A percentile compares a stretch with the other conserved stretches of the same genome.
These are phyloP conservation scores for Diaporthe australafricana DNA, from an alignment of 2,329 filamentous ascomycete genomes.

Conservation along the genomic window DNA sequence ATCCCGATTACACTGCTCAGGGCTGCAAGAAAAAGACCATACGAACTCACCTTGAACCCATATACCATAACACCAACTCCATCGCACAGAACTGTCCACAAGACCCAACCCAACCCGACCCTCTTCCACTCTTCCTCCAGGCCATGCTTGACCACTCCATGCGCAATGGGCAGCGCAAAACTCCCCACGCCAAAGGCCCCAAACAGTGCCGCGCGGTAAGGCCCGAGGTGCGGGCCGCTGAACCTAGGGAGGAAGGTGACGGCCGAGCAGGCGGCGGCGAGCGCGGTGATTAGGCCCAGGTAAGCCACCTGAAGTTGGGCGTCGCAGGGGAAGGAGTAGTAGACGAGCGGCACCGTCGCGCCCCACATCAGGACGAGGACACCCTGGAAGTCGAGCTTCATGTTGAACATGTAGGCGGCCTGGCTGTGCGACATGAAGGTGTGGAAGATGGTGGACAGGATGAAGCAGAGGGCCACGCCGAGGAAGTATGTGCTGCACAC, in stretches of 20 bases:
- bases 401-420: slow-evolving; percentile 60
- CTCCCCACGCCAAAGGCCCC: slow-evolving; percentile 52
- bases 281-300: slow-evolving; percentile 47
- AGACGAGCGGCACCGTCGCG: slow-evolving; percentile 68
- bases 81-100: slow-evolving; percentile 52
- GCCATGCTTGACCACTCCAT: slow-evolving; percentile 50
- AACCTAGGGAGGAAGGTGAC: slow-evolving; percentile 52
- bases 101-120: slow-evolving; percentile 55
- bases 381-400: slow-evolving; percentile 71
- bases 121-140: slow-evolving; percentile 48
- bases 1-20: no score
- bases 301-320: slow-evolving; percentile 49
- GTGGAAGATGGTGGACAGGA: slow-evolving; percentile 65
- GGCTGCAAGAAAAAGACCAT: not conserved
- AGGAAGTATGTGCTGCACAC: slow-evolving; percentile 57
- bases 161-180: slow-evolving; percentile 53
- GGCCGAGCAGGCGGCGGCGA: slow-evolving; percentile 52
- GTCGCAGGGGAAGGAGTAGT: slow-evolving; percentile 62
- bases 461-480: slow-evolving; percentile 58
- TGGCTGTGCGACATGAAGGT: slow-evolving; percentile 67
- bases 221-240: slow-evolving; percentile 51
- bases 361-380: slow-evolving; percentile 73
- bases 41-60: slow-evolving; percentile 44
- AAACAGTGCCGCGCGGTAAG: slow-evolving; percentile 54
- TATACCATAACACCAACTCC: slow-evolving; percentile 52